A percentile compares a stretch with the other conserved stretches of the same genome.
Evolutionary conservation across 2,329 filamentous ascomycete species (phyloP).

Genomic region (Aureobasidium subglaciale): DNA sequence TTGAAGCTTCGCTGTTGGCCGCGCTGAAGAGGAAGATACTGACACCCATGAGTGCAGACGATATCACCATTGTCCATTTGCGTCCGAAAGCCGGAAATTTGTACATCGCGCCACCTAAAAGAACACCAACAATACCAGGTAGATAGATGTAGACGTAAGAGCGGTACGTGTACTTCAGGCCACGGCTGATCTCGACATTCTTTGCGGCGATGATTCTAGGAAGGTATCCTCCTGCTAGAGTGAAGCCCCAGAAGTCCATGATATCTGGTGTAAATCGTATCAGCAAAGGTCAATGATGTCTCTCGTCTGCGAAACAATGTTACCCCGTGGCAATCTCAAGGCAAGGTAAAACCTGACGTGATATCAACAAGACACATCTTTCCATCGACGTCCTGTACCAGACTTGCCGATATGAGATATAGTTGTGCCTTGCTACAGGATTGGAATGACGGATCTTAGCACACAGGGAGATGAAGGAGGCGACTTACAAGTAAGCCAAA

Average conservation of each 20-base stretch:
- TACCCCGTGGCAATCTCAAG: too few species aligned
- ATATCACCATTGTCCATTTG: slow-evolving; percentile 41
- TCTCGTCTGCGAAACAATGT: too few species aligned
- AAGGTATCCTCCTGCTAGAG: slow-evolving; percentile 38
- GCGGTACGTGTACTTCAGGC: slow-evolving; percentile 44
- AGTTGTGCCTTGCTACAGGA: too few species aligned
- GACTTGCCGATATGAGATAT: too few species aligned
- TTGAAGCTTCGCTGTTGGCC: slow-evolving; percentile 40
- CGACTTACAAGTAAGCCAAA: slow-evolving; percentile 40
- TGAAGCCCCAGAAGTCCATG: slow-evolving; percentile 45
- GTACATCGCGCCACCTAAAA: slow-evolving; percentile 45
- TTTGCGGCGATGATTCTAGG: slow-evolving; percentile 46
- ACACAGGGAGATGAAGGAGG: too few species aligned
- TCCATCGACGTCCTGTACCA: too few species aligned
- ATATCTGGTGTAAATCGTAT: slow-evolving; percentile 27
- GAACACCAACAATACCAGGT: slow-evolving; percentile 45
- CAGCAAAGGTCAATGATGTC: too few species aligned
- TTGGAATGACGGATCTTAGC: too few species aligned
- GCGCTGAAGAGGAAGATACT: slow-evolving; percentile 40
- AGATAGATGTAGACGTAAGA: slow-evolving; percentile 50
- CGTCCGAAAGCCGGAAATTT: slow-evolving; percentile 36
- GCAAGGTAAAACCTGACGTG: too few species aligned
- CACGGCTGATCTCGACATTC: slow-evolving; percentile 39
- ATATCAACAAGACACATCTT: too few species aligned
- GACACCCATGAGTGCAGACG: slow-evolving; percentile 36